Conservation (phyloP, 202 grass and related monocot genomes). For the Musa balbisiana region DNA sequence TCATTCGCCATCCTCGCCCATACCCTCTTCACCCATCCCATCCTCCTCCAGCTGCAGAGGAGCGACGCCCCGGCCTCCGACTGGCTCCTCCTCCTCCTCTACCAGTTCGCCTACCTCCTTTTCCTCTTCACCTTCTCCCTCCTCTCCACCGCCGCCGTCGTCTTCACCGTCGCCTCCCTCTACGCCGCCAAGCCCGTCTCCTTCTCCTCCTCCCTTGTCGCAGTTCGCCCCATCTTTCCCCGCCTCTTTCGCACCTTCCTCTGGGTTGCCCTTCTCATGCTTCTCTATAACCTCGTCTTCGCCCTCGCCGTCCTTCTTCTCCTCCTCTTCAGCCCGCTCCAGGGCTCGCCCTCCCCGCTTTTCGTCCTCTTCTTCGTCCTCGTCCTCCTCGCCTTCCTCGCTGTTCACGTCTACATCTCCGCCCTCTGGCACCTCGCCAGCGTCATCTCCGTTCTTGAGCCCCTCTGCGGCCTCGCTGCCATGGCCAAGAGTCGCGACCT, state of each 20-base stretch:
- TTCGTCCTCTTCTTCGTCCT: slow-evolving; percentile 35
- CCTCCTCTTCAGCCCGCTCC: slow-evolving; percentile 28
- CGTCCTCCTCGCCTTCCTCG: slow-evolving; percentile 45
- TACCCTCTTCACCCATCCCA: slow-evolving; percentile 92
- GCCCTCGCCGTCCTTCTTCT: slow-evolving; percentile 43
- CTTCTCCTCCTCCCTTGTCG: slow-evolving; percentile 57
- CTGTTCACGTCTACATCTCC: slow-evolving; percentile 88
- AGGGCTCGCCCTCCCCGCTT: slow-evolving; percentile 10
- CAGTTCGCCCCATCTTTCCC: slow-evolving; percentile 59
- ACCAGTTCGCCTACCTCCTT: slow-evolving; percentile 73
- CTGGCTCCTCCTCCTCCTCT: slow-evolving; percentile 55
- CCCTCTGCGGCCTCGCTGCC: slow-evolving; percentile 66
- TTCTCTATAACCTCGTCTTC: slow-evolving; percentile 62
- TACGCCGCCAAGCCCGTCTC: slow-evolving; percentile 73
- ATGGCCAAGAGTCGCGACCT: slow-evolving; percentile 84
- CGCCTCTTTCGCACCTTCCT: slow-evolving; percentile 87
- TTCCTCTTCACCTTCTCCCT: slow-evolving; percentile 96
- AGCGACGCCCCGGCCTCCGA: slow-evolving; percentile 16
- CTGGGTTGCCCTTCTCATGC: slow-evolving; percentile 78
- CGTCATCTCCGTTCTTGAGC: slow-evolving; percentile 90
- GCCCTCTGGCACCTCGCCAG: slow-evolving; percentile 96
- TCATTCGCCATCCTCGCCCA: slow-evolving; percentile 81
- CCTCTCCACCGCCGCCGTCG: slow-evolving; percentile 78
- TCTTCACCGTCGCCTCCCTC: slow-evolving; percentile 93
- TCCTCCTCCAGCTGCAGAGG: slow-evolving; percentile 43